phyloP scores from a whole-genome alignment of 2,329 filamentous ascomycete species.

The Myriangium duriaei region DNA sequence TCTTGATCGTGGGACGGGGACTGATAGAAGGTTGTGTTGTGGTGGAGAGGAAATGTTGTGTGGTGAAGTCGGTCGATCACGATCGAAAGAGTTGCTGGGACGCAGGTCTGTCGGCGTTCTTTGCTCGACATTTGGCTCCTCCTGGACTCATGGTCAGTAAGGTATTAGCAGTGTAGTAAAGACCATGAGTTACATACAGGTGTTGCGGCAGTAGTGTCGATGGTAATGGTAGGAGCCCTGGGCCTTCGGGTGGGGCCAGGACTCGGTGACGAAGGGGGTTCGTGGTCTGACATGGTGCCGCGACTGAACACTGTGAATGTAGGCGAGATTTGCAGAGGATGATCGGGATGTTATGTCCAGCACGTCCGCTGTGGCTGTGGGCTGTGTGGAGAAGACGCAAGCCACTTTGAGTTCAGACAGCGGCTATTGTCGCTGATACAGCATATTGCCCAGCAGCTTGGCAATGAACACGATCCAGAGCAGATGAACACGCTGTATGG shows the following conservation, averaged over 20 bases:
- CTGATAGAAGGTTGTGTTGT: slow-evolving; percentile 48
- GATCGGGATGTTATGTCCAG: slow-evolving; percentile 4
- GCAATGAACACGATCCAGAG: neutral
- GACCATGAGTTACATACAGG: slow-evolving; percentile 28
- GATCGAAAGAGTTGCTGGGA: slow-evolving; percentile 50
- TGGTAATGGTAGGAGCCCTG: slow-evolving; percentile 40
- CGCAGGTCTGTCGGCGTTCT: slow-evolving; percentile 36
- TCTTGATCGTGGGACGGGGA: slow-evolving; percentile 50
- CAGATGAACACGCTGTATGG: neutral
- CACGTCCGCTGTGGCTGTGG: neutral
- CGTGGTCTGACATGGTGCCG: slow-evolving; percentile 7
- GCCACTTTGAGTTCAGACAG: neutral
- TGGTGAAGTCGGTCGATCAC: slow-evolving; percentile 49
- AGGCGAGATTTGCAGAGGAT: neutral
- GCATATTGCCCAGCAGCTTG: neutral
- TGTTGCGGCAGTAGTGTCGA: slow-evolving; percentile 33
- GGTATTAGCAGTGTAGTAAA: neutral
- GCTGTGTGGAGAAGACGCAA: slow-evolving; percentile 2
- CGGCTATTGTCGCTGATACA: neutral
- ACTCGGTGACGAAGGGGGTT: slow-evolving; percentile 5
- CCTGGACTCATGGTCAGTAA: slow-evolving; percentile 8
- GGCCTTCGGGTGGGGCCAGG: slow-evolving; percentile 9
- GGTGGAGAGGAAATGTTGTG: slow-evolving; percentile 56
- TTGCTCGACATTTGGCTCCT: slow-evolving; percentile 12
- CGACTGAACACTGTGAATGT: slow-evolving; percentile 7